phyloP scores from a whole-genome alignment of 768 basidiomycete genomes.

The Tulasnella sp. region DNA sequence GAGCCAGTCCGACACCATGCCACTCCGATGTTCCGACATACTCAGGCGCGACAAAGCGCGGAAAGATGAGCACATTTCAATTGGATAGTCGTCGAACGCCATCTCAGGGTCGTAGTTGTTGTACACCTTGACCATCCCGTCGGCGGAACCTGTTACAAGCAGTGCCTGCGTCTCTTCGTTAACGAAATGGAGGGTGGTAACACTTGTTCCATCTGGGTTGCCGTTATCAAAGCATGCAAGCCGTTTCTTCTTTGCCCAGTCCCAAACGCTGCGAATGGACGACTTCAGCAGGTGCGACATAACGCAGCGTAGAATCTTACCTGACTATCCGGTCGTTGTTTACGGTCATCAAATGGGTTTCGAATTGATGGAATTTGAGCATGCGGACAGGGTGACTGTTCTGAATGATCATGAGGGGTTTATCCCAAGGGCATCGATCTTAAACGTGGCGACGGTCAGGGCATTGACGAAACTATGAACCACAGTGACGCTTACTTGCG shows the following conservation, averaged over 20 bases:
- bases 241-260: slow-evolving; percentile 75
- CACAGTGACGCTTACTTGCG: slow-evolving; percentile 45
- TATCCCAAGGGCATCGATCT: slow-evolving; percentile 64
- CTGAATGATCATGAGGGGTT: slow-evolving; percentile 53
- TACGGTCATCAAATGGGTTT: slow-evolving; percentile 74
- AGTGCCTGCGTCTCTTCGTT: slow-evolving; percentile 93
- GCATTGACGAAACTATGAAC: neutral
- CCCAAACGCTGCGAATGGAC: slow-evolving; percentile 62
- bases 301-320: slow-evolving; percentile 29
- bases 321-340: slow-evolving; percentile 80
- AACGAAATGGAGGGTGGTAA: slow-evolving; percentile 83
- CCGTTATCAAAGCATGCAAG: slow-evolving; percentile 83
- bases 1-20: slow-evolving; percentile 88
- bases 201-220: slow-evolving; percentile 66
- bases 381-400: slow-evolving; percentile 50
- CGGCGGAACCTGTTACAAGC: slow-evolving; percentile 80
- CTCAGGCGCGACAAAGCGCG: slow-evolving; percentile 66
- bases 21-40: slow-evolving; percentile 55
- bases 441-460: slow-evolving; percentile 12
- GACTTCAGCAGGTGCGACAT: slow-evolving; percentile 2
- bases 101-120: slow-evolving; percentile 72
- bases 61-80: slow-evolving; percentile 93
- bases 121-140: slow-evolving; percentile 84
- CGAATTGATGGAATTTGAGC: slow-evolving; percentile 85
- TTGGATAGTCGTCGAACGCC: slow-evolving; percentile 42